These are phyloP conservation scores for Serendipita sp. DNA, from an alignment of 768 basidiomycete species.

Conservation along the genomic window DNA sequence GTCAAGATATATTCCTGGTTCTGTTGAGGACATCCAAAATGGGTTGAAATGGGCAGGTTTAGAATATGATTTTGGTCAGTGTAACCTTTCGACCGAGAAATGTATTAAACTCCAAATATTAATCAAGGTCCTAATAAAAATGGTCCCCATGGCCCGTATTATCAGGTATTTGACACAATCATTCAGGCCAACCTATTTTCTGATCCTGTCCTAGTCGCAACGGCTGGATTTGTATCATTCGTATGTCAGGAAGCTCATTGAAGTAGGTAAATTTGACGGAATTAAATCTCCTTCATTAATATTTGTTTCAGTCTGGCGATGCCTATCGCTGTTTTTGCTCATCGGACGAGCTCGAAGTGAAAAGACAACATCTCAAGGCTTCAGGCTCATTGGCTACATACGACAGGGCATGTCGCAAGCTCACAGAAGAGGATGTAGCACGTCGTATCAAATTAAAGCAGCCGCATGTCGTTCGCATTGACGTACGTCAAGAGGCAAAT, in stretches of 20 bases:
- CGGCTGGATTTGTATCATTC: conserved; percentile 68
- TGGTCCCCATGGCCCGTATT: conserved; percentile 71
- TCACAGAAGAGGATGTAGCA: conserved; percentile 73
- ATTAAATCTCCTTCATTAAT: background rate
- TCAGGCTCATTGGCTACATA: conserved; percentile 67
- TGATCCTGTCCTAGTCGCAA: conserved; percentile 51
- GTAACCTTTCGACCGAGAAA: background rate
- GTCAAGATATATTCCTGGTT: conserved; percentile 67
- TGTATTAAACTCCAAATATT: background rate
- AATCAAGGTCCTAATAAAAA: conserved; percentile 54
- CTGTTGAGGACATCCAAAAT: conserved; percentile 62
- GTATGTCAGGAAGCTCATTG: conserved; percentile 57
- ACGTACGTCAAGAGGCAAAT: conserved; percentile 33
- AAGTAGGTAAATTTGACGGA: conserved; percentile 30
- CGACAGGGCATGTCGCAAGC: conserved; percentile 73
- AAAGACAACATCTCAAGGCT: conserved; percentile 52
- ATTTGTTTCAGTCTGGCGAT: conserved; percentile 44
- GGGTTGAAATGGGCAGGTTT: conserved; percentile 84
- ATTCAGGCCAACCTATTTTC: background rate
- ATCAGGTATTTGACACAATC: conserved; percentile 37
- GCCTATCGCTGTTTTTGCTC: conserved; percentile 96
- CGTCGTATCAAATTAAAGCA: conserved; percentile 60
- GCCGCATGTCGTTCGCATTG: conserved; percentile 69
- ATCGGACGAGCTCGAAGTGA: conserved; percentile 46
- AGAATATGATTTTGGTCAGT: conserved; percentile 75